These are phyloP conservation scores for Hypholoma sublateritium DNA, from an alignment of 768 basidiomycete species.

Conservation along the genomic window DNA sequence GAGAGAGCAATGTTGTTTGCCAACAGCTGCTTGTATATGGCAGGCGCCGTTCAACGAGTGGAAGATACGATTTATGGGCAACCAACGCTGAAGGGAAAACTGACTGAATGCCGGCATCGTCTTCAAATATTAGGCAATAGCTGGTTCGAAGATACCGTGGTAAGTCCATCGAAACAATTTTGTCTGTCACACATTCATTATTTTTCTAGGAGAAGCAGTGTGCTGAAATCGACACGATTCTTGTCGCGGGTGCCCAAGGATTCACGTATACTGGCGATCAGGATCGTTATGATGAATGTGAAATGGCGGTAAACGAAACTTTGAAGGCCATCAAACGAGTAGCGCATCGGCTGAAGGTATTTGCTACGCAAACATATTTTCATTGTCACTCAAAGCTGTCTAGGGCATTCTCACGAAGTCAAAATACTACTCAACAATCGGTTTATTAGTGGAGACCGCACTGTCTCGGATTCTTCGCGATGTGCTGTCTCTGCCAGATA, in stretches of 20 bases:
- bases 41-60: constrained; percentile 47
- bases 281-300: constrained; percentile 74
- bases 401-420: constrained; percentile 70
- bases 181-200: neutral
- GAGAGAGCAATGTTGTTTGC: constrained; percentile 71
- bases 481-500: constrained; percentile 78
- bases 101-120: constrained; percentile 49
- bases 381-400: neutral
- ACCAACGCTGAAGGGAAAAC: constrained; percentile 38
- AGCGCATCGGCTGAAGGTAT: constrained; percentile 73
- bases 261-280: constrained; percentile 73
- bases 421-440: constrained; percentile 72
- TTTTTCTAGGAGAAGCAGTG: constrained; percentile 48
- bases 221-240: constrained; percentile 39
- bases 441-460: constrained; percentile 66
- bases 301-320: constrained; percentile 61
- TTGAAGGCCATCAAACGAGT: constrained; percentile 63
- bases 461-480: constrained; percentile 69
- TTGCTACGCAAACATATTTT: constrained; percentile 16
- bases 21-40: constrained; percentile 78
- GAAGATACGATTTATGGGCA: constrained; percentile 27
- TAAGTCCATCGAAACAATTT: constrained; percentile 31
- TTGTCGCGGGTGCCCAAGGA: constrained; percentile 56
- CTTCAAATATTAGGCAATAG: constrained; percentile 61
- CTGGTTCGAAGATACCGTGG: constrained; percentile 72